Base-by-base conservation (phyloP, 1,284 basidiomycete species). In the Papiliotrema flavescens region DNA sequence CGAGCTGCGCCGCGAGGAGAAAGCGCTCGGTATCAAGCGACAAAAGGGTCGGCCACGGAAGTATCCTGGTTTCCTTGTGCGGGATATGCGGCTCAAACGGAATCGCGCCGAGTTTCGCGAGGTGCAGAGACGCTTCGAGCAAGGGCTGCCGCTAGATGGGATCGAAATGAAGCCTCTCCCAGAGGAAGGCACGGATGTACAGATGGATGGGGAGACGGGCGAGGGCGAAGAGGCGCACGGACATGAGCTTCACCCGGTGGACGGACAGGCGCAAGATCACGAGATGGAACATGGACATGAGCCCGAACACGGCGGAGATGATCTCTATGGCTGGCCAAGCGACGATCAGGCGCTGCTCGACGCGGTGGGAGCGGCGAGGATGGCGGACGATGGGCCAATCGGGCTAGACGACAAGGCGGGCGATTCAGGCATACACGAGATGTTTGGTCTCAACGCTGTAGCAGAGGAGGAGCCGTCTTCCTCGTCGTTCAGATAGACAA, bases 61-160 rank as follows among this genome's bases (percentile, higher is more conserved):
- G 54, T 75, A 66, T 51, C 71, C 71, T 9, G 73, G 71, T 28
- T 70, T 66, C 23, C 59, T 73, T 11, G 71, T 75, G 11, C 58
- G 73, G 19, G 71, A 75, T 47, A 72, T 75, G 70, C 59, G 73
- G 20, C 57, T 75, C 56, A 73, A 69, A 62, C 67, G 66, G 66
- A 73, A 75, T 49, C 48, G 71, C 24, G 61, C 55, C 17, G 63
- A 67, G 44, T 69, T 65, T 36, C 62, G 60, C 28, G 66, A 69
- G 49, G 56, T 71, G 43, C 54, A 71, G 14, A 48, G 60, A 17
- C 23, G 57, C 35, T 47, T 64, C 22, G 59, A 64, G 37, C 52
- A 55, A 15, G 42, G 44, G 26, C 43, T 19, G 54, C 49, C n/a
- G 47, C 54, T 24, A 46, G 40, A 24, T 37, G 54, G n/a, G 43